A percentile compares a stretch with the other conserved stretches of the same genome.
phyloP scores from a whole-genome alignment of 106 monocot species.

The Agapanthus africanus region DNA sequence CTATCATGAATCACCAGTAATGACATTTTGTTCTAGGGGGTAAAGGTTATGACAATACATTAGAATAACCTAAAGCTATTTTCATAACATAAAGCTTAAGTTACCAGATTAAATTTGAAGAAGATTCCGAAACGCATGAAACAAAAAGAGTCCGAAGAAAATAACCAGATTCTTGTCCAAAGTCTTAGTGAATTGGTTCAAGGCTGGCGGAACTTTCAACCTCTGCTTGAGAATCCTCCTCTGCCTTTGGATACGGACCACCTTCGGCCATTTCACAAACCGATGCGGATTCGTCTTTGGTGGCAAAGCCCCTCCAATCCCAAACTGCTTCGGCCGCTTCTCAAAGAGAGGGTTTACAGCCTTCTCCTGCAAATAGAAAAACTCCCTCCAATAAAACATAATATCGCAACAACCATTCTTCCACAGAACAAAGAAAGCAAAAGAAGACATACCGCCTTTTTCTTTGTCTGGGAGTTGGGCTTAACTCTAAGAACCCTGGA shows the following conservation, averaged over 20 bases:
- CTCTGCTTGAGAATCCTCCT: constrained; percentile 62
- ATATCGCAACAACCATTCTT: not conserved
- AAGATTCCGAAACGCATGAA: too few relatives aligned
- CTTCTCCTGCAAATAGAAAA: constrained; percentile 31
- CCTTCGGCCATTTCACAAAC: constrained; percentile 63
- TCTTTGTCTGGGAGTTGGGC: constrained; percentile 30
- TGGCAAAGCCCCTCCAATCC: constrained; percentile 55
- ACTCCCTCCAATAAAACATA: not conserved
- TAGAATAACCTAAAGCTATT: too few relatives aligned
- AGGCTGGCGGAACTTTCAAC: constrained; percentile 55
- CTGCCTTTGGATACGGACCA: constrained; percentile 60
- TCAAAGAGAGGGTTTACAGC: constrained; percentile 52
- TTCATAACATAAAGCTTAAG: too few relatives aligned
- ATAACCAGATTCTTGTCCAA: constrained; percentile 89
- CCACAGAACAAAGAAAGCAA: too few relatives aligned
- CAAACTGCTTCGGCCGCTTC: constrained; percentile 59
- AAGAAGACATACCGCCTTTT: constrained; percentile 34
- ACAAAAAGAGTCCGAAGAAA: too few relatives aligned
- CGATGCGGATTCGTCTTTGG: constrained; percentile 59
- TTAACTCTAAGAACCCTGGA: constrained; percentile 9
- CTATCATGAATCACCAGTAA: too few relatives aligned
- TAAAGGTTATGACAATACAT: too few relatives aligned
- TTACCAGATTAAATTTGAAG: too few relatives aligned
- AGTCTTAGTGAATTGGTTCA: constrained; percentile 81
- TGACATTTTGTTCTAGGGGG: too few relatives aligned